Conservation (phyloP, 2,329 filamentous ascomycete species). For the Sporothrix luriei region DNA sequence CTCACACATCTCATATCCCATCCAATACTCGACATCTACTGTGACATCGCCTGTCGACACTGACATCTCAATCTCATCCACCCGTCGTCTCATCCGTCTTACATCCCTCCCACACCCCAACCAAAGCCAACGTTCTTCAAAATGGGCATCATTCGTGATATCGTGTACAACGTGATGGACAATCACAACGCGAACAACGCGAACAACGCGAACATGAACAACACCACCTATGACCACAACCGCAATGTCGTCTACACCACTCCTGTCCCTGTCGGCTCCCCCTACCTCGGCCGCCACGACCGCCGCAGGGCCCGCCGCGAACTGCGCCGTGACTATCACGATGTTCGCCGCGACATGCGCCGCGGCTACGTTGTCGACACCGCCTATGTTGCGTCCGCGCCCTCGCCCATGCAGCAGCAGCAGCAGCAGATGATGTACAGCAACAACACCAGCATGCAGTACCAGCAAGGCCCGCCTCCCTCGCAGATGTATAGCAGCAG, state of each 20-base stretch:
- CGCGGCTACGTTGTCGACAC: not conserved
- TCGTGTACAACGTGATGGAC: not conserved
- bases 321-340: not conserved
- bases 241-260: not conserved
- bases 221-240: not conserved
- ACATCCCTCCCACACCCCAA: not conserved
- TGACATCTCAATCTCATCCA: no score
- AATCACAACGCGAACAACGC: not conserved
- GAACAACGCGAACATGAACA: not conserved
- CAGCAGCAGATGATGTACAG: not conserved
- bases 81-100: not conserved
- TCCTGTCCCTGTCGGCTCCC: not conserved
- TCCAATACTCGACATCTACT: not conserved
- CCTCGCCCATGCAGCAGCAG: not conserved
- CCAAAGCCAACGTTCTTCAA: not conserved
- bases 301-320: conserved; percentile 1
- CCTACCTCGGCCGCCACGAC: conserved; percentile 1
- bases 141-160: conserved; percentile 13
- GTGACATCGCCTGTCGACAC: not conserved
- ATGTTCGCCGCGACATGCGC: conserved; percentile 18
- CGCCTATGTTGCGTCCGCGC: not conserved
- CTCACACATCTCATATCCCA: not conserved
- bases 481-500: not conserved
- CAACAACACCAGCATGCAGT: conserved; percentile 10
- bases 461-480: not conserved